Evolutionary conservation across 1,139 yeast species (phyloP), one percentile per base, ranked within the genome.

Genomic region (Scheffersomyces titani): DNA sequence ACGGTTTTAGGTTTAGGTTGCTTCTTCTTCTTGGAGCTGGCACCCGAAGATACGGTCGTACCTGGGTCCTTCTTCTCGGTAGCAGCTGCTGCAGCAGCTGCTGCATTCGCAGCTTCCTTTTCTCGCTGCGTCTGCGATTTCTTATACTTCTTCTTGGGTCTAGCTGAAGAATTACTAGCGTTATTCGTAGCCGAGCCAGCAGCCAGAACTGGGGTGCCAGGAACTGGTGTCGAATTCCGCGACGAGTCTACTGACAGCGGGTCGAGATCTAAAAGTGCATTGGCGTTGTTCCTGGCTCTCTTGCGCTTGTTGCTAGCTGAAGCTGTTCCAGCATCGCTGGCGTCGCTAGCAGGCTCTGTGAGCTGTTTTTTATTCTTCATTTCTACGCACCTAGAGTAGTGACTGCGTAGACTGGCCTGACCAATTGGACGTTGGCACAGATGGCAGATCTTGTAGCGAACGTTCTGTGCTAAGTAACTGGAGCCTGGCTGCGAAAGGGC

Each of bases 361-460:
- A 46, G 21, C 52, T 72, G 70, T 56, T 70, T 74, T 56, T 75
- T 76, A 47, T 74, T 78, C 64, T 82, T 84, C 80, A 77, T 76
- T 56, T 78, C 83, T 5, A 75, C 62, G 68, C 91, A 87, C 70
- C 67, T 67, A 45, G 64, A 62, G 57, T 83, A 77, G 70, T 87
- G 91, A 18, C 71, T 68, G 0, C 68, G 64, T 52, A 86, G 68
- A 61, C 80, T 75, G 36, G 76, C 71, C 51, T 77, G 79, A 18
- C 88, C 81, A 16, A 89, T 78, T 1, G 94, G 94, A 57, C 88
- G 78, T 52, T 82, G 79, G 68, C 96, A 89, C 57, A 77, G 74
- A 57, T 84, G 86, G 69, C 96, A 89, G 64, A 88, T 80, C 62
- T 89, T 80, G 65, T 86, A 89, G 54, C 80, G 78, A 24, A 85